Evolutionary conservation across 1,139 yeast genomes (phyloP).

Genomic region (Candida dubliniensis): DNA sequence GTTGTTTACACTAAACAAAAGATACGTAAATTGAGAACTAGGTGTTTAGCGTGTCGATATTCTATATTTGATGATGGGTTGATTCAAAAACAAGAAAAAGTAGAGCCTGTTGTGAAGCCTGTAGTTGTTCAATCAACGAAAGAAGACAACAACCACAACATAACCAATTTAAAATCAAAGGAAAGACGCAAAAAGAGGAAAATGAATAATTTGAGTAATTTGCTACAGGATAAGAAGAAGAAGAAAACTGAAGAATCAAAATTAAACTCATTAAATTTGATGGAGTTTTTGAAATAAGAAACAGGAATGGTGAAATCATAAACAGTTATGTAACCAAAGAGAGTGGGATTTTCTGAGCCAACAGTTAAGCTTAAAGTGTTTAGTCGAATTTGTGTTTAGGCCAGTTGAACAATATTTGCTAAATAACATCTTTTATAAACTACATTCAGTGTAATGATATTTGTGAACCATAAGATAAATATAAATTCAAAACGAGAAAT

Average conservation of each 20-base stretch:
- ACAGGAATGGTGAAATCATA: not conserved
- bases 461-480: not conserved
- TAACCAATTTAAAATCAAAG: constrained; percentile 18
- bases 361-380: too few species aligned
- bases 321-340: not conserved
- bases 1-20: constrained; percentile 15
- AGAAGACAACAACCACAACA: constrained; percentile 5
- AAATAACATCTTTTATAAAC: too few species aligned
- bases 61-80: constrained; percentile 9
- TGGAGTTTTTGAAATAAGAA: constrained; percentile 43
- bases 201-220: constrained; percentile 30
- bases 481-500: not conserved
- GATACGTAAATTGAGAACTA: constrained; percentile 7
- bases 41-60: constrained; percentile 10
- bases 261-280: constrained; percentile 40
- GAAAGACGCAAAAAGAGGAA: constrained; percentile 32
- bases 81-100: constrained; percentile 4
- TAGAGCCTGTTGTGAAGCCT: constrained; percentile 4
- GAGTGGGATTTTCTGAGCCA: too few species aligned
- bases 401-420: not conserved
- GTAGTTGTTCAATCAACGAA: constrained; percentile 10
- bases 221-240: constrained; percentile 46
- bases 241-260: constrained; percentile 28
- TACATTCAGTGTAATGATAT: not conserved
- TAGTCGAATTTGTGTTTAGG: not conserved